Conservation (phyloP, 2,329 filamentous ascomycete genomes). For the Diplodia corticola region DNA sequence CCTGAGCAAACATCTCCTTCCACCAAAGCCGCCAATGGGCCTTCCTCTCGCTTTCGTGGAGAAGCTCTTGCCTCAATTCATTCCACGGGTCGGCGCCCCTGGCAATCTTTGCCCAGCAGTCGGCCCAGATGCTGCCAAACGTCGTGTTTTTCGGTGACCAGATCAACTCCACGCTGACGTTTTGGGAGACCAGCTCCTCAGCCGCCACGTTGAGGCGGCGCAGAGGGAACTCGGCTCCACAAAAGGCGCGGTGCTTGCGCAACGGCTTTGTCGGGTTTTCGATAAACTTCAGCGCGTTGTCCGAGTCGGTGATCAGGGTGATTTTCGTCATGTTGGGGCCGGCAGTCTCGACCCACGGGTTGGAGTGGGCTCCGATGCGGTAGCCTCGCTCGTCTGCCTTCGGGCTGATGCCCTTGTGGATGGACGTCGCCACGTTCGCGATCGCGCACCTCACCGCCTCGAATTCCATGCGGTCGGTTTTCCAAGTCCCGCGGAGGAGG, state of each 20-base stretch:
- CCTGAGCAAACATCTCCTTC: background rate
- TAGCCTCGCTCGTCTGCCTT: background rate
- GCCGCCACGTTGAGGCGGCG: background rate
- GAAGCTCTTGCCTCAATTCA: background rate
- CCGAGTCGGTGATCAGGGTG: background rate
- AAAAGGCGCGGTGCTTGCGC: accelerated
- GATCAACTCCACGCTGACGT: background rate
- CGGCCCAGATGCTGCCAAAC: background rate
- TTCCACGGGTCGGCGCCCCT: background rate
- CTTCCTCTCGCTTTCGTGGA: too few relatives aligned
- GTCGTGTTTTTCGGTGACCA: background rate
- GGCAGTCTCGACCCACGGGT: background rate
- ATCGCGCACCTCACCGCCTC: background rate
- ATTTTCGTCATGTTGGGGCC: background rate
- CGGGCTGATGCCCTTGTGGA: background rate
- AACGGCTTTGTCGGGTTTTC: background rate
- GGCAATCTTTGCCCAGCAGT: background rate
- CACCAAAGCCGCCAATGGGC: background rate
- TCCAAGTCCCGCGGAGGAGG: background rate
- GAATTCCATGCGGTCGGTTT: background rate
- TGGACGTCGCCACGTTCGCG: background rate
- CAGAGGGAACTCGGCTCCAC: background rate
- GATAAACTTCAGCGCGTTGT: background rate
- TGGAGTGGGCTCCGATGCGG: background rate
- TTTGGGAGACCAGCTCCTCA: background rate